phyloP scores from a whole-genome alignment of 2,329 filamentous ascomycete genomes.

The Pyrenophora teres region DNA sequence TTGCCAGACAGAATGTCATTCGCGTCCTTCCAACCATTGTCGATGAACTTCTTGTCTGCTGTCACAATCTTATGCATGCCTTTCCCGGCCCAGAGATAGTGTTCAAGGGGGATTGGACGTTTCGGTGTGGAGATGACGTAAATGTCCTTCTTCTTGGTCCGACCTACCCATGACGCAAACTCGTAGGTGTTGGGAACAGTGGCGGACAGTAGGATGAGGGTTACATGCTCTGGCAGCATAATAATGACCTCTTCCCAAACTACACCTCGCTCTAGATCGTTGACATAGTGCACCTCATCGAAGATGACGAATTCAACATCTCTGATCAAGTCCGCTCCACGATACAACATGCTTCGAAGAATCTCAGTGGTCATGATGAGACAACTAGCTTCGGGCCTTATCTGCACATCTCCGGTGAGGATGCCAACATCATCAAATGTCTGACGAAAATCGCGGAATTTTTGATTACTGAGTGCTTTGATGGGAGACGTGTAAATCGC shows the following conservation, averaged over 20 bases:
- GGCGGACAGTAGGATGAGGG: slow-evolving; percentile 90
- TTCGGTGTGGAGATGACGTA: slow-evolving; percentile 99
- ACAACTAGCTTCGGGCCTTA: slow-evolving; percentile 95
- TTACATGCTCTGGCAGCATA: slow-evolving; percentile 97
- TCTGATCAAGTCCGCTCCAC: slow-evolving; percentile 91
- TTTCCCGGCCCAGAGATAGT: slow-evolving; percentile 95
- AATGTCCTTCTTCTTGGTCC: slow-evolving; percentile 98
- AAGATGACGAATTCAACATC: slow-evolving; percentile 99
- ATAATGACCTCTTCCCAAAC: slow-evolving; percentile 99
- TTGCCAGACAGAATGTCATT: slow-evolving; percentile 80
- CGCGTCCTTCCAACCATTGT: slow-evolving; percentile 93
- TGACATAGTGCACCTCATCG: slow-evolving; percentile 98
- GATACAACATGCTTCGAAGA: slow-evolving; percentile 95
- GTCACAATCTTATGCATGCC: slow-evolving; percentile 94
- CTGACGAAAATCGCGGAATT: slow-evolving; percentile 91
- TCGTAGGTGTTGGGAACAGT: slow-evolving; percentile 98
- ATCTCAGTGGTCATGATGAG: slow-evolving; percentile 99
- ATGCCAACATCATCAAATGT: slow-evolving; percentile 96
- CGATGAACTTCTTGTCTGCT: slow-evolving; percentile 86
- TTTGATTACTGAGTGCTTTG: slow-evolving; percentile 97
- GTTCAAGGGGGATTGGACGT: slow-evolving; percentile 89
- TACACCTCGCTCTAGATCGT: slow-evolving; percentile 91
- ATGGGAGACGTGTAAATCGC: slow-evolving; percentile 99
- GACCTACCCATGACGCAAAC: slow-evolving; percentile 96
- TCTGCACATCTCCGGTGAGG: slow-evolving; percentile 95